Conservation (phyloP, 1,139 yeast species). For the Torulaspora pretoriensis region DNA sequence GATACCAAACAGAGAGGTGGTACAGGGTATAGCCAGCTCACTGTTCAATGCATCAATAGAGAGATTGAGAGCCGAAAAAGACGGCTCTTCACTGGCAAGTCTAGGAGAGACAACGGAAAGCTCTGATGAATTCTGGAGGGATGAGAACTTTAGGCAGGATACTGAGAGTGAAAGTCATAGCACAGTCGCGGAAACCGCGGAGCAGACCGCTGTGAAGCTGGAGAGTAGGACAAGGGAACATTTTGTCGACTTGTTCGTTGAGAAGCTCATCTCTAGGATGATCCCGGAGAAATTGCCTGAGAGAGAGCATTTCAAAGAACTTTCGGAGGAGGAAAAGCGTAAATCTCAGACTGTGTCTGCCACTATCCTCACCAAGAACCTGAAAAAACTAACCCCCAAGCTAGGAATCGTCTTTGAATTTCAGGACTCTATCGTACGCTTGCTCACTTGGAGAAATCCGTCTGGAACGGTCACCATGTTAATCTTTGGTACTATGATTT, state of each 20-base stretch:
- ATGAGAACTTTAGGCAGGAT: constrained; percentile 23
- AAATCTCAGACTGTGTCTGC: constrained; percentile 50
- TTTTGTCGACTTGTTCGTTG: constrained; percentile 56
- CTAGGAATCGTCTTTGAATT: constrained; percentile 51
- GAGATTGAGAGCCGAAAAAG: constrained; percentile 32
- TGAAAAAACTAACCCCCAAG: constrained; percentile 49
- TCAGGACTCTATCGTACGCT: constrained; percentile 52
- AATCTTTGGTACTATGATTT: constrained; percentile 53
- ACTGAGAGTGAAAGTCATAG: constrained; percentile 14
- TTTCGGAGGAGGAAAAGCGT: constrained; percentile 41
- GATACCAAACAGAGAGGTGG: constrained; percentile 43
- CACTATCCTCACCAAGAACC: constrained; percentile 45
- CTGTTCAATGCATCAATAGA: constrained; percentile 53
- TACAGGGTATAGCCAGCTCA: constrained; percentile 58
- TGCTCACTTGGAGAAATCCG: constrained; percentile 62
- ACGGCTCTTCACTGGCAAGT: constrained; percentile 6
- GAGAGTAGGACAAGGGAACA: constrained; percentile 38
- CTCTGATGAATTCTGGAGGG: constrained; percentile 29
- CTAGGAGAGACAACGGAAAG: constrained; percentile 24
- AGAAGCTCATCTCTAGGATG: constrained; percentile 47
- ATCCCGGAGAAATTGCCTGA: constrained; percentile 48
- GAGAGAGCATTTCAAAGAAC: constrained; percentile 39
- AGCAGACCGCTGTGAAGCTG: constrained; percentile 5
- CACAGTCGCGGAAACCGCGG: constrained; percentile 8
- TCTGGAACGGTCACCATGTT: constrained; percentile 51